These are phyloP conservation scores for Punctularia strigosozonata DNA, from an alignment of 768 basidiomycete genomes.

Conservation along the genomic window DNA sequence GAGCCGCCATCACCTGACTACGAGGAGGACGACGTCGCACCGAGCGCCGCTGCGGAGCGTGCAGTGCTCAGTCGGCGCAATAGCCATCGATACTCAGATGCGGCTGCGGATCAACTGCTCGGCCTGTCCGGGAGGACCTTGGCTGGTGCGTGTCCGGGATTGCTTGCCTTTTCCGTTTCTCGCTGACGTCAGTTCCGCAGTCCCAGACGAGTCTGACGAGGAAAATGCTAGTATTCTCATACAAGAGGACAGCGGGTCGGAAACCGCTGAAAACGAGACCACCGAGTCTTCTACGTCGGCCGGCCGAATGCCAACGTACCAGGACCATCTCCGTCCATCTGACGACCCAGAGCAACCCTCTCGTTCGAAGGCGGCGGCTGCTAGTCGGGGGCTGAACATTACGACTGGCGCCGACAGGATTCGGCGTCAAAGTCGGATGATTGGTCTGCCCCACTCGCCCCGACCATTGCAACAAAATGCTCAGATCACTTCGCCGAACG, in stretches of 20 bases:
- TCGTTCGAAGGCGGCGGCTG: slow-evolving; percentile 51
- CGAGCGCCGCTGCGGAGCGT: slow-evolving; percentile 7
- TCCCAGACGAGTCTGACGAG: slow-evolving; percentile 52
- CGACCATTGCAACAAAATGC: slow-evolving; percentile 10
- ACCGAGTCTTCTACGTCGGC: slow-evolving; percentile 38
- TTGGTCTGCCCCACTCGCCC: slow-evolving; percentile 44
- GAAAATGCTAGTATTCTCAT: slow-evolving; percentile 59
- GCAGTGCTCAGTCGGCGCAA: slow-evolving; percentile 53
- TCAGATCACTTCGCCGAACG: slow-evolving; percentile 1
- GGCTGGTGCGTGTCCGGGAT: slow-evolving; percentile 34
- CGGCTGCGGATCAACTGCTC: slow-evolving; percentile 73
- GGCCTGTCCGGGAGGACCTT: slow-evolving; percentile 64
- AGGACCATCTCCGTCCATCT: slow-evolving; percentile 21
- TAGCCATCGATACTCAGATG: slow-evolving; percentile 73
- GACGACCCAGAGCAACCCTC: slow-evolving; percentile 18
- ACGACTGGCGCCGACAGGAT: slow-evolving; percentile 44
- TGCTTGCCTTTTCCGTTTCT: slow-evolving; percentile 1
- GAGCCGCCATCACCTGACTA: slow-evolving; percentile 3
- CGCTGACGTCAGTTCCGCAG: slow-evolving; percentile 12
- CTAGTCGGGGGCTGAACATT: slow-evolving; percentile 61
- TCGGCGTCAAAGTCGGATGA: slow-evolving; percentile 46
- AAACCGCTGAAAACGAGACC: slow-evolving; percentile 50
- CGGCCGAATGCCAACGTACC: slow-evolving; percentile 13
- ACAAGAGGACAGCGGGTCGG: slow-evolving; percentile 66
- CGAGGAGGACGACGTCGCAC: slow-evolving; percentile 8